Percentiles rank a stretch among this genome's conserved stretches.
Conservation (phyloP, 192 early-diverging fungal genomes). For the Entrophospora sp. region DNA sequence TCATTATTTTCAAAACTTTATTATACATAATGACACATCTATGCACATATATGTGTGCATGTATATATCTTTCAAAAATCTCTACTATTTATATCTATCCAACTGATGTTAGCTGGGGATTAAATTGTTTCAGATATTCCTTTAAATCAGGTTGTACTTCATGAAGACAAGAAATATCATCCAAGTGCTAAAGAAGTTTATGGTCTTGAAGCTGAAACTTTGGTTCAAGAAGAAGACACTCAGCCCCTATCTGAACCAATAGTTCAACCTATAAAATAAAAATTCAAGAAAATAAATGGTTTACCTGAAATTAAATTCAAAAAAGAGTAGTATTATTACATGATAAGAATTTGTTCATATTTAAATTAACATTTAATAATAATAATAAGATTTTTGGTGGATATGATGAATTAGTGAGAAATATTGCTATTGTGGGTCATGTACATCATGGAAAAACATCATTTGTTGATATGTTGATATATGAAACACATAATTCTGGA, state of each 20-base stretch:
- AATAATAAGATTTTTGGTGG: slow-evolving; percentile 73
- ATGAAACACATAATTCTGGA: slow-evolving; percentile 63
- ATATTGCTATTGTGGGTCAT: slow-evolving; percentile 87
- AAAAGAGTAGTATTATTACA: slow-evolving; percentile 60
- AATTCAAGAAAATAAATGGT: slow-evolving; percentile 70
- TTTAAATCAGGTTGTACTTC: slow-evolving; percentile 76
- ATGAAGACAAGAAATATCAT: slow-evolving; percentile 99
- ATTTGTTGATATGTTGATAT: slow-evolving; percentile 86
- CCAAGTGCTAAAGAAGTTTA: slow-evolving; percentile 95
- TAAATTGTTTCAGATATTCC: slow-evolving; percentile 40
- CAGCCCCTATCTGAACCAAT: slow-evolving; percentile 93
- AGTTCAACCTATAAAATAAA: slow-evolving; percentile 83
- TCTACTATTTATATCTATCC: neutral
- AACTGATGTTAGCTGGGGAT: slow-evolving; percentile 15
- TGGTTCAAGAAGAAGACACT: slow-evolving; percentile 98
- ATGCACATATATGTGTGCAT: no score
- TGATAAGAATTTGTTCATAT: neutral
- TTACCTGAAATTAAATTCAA: slow-evolving; percentile 76
- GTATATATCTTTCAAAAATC: neutral
- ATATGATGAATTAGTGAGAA: slow-evolving; percentile 77
- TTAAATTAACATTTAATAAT: neutral
- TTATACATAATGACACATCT: no score
- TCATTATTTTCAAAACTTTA: no score
- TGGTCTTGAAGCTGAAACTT: slow-evolving; percentile 84
- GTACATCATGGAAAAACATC: slow-evolving; percentile 97